Conservation (phyloP, 1,284 basidiomycete genomes). For the Baeospora myosura region DNA sequence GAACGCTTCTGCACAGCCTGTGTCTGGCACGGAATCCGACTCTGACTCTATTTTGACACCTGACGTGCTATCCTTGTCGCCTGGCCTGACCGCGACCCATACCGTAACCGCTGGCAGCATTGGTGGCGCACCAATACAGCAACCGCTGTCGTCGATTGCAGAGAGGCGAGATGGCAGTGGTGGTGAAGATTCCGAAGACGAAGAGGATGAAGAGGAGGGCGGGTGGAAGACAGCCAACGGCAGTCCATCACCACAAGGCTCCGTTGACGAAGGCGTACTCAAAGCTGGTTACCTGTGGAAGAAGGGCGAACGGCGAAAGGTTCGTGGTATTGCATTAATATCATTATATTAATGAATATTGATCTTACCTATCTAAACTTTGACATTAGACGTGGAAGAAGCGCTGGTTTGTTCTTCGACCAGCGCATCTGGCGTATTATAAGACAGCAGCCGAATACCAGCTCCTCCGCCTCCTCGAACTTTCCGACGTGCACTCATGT, state of each 20-base stretch:
- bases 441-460: conserved; percentile 92
- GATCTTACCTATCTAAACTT: conserved; percentile 11
- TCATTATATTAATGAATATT: conserved; percentile 8
- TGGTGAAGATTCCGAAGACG: conserved; percentile 70
- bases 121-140: conserved; percentile 28
- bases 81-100: conserved; percentile 9
- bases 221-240: conserved; percentile 51
- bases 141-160: conserved; percentile 66
- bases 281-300: conserved; percentile 92
- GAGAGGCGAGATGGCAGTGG: conserved; percentile 62
- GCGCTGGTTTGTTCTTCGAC: conserved; percentile 94
- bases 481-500: conserved; percentile 87
- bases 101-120: conserved; percentile 7
- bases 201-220: conserved; percentile 60
- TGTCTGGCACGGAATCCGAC: conserved; percentile 81
- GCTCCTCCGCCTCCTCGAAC: conserved; percentile 83
- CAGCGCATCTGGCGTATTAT: conserved; percentile 93
- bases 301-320: conserved; percentile 95
- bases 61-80: conserved; percentile 37
- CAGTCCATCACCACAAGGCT: conserved; percentile 32
- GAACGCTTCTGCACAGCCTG: conserved; percentile 31
- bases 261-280: conserved; percentile 67
- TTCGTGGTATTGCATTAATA: no score
- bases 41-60: conserved; percentile 67
- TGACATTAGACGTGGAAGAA: conserved; percentile 92